These are phyloP conservation scores for Fonsecaea nubica DNA, from an alignment of 2,329 filamentous ascomycete genomes.

Conservation along the genomic window DNA sequence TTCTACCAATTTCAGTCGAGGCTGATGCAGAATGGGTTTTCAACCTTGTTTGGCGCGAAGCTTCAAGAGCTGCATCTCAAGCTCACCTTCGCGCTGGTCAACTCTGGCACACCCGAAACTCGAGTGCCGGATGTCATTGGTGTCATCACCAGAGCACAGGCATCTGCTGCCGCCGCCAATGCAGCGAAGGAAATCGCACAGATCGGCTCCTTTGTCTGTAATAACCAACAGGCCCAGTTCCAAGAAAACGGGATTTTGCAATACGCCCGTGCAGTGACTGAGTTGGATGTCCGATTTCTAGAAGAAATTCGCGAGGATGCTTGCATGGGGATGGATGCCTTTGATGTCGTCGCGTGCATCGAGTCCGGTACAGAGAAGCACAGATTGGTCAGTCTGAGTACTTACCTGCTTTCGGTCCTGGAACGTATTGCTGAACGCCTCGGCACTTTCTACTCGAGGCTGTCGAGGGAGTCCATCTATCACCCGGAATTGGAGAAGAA, in stretches of 20 bases:
- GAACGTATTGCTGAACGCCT: conserved; percentile 62
- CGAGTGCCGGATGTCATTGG: conserved; percentile 31
- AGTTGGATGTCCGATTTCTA: conserved; percentile 28
- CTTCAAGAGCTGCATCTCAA: conserved; percentile 30
- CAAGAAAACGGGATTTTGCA: conserved; percentile 27
- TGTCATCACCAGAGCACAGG: conserved; percentile 26
- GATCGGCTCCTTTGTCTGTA: conserved; percentile 28
- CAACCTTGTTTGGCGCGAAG: conserved; percentile 28
- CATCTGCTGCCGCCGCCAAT: conserved; percentile 19
- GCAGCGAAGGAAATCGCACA: conserved; percentile 27
- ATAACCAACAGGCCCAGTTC: conserved; percentile 29
- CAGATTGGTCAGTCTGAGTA: conserved; percentile 47
- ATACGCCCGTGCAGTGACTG: conserved; percentile 30
- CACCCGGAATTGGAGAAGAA: conserved; percentile 60
- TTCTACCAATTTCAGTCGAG: conserved; percentile 31
- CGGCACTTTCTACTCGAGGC: conserved; percentile 60
- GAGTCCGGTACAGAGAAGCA: conserved; percentile 51
- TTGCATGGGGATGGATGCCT: conserved; percentile 60
- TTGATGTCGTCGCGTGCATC: conserved; percentile 55
- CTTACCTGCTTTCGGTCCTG: conserved; percentile 59
- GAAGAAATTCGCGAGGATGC: conserved; percentile 29
- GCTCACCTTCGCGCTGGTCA: conserved; percentile 28
- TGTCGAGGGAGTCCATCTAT: conserved; percentile 59
- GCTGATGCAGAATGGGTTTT: conserved; percentile 30
- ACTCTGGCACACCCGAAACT: conserved; percentile 21